Evolutionary conservation across 2,329 filamentous ascomycete genomes (phyloP), one percentile per base, ranked within the genome.

Genomic region (Chaetomium sp.): DNA sequence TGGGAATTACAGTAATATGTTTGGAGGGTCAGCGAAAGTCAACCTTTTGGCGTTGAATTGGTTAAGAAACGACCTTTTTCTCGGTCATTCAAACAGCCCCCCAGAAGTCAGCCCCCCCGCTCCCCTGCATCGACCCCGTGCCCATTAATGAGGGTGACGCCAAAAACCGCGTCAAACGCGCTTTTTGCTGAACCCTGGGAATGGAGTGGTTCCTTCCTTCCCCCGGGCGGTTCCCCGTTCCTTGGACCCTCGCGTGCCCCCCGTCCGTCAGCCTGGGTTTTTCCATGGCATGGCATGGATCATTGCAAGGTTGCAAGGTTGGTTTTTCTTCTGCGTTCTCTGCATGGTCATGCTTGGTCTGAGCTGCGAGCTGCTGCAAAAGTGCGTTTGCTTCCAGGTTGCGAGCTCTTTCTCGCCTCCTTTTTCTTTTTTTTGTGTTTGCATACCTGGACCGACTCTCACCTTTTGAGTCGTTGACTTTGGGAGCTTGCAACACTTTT

Each of bases 121-220:
- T 1, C 35, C 55, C 58, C 53, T 55, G 54, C 54, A 61, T 51
- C 19, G 19, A 27, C 19, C 40, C 53, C 41, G 48, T n/a, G 40
- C 11, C 14, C 11, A 38, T 59, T 60, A 61, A 61, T 27, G 19
- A 56, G 54, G 47, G 51, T 53, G 58, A 63, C 62, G 62, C 62
- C 62, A 63, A 62, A 64, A 64, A 43, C 55, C 62, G 59, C 62
- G 62, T 63, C 54, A 44, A 41, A 52, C 48, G 56, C 61, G 61
- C 60, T 60, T 44, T 59, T 58, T 57, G 53, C 52, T 54, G 33
- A 35, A 53, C 46, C 46, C 41, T 43, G 51, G 44, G 48, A 56
- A 56, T 27, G 19, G 19, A 27, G 19, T 27, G 19, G 19, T 27
- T 27, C 19, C 19, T 27, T 27, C 19, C 19, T 27, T 27, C 19